A percentile compares a stretch with the other conserved stretches of the same genome.
Conservation (phyloP, 169 alveolate genomes). For the Cryptosporidium viatorum region DNA sequence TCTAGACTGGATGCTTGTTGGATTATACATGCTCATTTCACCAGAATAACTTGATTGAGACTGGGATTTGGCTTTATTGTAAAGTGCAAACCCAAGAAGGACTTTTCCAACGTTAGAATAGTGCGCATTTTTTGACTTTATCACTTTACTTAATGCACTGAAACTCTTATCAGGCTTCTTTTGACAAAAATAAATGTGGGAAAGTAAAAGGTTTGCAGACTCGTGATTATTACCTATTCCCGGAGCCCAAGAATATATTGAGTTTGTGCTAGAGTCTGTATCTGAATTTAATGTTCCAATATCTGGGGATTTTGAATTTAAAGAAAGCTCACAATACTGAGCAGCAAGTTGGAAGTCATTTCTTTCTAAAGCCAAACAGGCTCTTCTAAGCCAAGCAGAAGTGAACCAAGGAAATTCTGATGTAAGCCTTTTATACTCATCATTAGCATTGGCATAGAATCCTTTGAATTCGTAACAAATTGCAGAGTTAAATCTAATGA, state of each 20-base stretch:
- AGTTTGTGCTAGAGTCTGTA: background rate
- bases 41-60: slow-evolving; percentile 6
- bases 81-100: slow-evolving; percentile 45
- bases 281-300: background rate
- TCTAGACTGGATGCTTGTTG: slow-evolving; percentile 60
- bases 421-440: slow-evolving; percentile 52
- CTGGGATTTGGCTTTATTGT: slow-evolving; percentile 51
- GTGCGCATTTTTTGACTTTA: slow-evolving; percentile 37
- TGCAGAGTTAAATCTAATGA: slow-evolving; percentile 50
- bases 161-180: slow-evolving; percentile 52
- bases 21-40: slow-evolving; percentile 34
- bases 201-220: slow-evolving; percentile 29
- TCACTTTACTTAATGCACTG: slow-evolving; percentile 31
- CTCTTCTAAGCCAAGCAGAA: slow-evolving; percentile 71
- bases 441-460: slow-evolving; percentile 62
- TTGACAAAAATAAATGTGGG: slow-evolving; percentile 49
- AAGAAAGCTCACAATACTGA: slow-evolving; percentile 51
- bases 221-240: slow-evolving; percentile 64
- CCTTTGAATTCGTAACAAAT: slow-evolving; percentile 50
- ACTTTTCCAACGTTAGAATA: slow-evolving; percentile 57
- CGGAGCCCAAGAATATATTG: slow-evolving; percentile 11
- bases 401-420: slow-evolving; percentile 70
- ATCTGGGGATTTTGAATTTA: slow-evolving; percentile 39
- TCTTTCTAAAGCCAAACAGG: slow-evolving; percentile 63
- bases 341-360: slow-evolving; percentile 60